Evolutionary conservation across 352 stramenopile genomes (phyloP).

Genomic region (Pythium myriotylum): DNA sequence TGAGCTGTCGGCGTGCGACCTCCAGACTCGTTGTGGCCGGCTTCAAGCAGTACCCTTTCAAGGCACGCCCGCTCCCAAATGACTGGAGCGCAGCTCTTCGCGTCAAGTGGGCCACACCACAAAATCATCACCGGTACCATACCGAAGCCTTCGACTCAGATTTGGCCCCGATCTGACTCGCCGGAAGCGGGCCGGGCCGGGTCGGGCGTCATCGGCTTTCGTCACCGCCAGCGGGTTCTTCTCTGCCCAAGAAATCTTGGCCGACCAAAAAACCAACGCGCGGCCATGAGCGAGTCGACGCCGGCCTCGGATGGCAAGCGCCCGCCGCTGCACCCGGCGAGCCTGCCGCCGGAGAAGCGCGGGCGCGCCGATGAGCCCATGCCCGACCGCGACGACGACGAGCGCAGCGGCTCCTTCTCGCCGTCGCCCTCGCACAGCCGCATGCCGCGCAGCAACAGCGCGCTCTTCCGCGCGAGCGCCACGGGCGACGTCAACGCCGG

Average conservation of each 20-base stretch:
- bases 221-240: not conserved
- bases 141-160: slow-evolving; percentile 5
- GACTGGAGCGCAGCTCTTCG: slow-evolving; percentile 24
- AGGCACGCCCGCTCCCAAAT: slow-evolving; percentile 25
- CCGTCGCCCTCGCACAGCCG: slow-evolving; percentile 20
- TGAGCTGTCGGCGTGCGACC: slow-evolving; percentile 1
- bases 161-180: not conserved
- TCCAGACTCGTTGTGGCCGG: slow-evolving; percentile 6
- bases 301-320: slow-evolving; percentile 42
- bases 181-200: not conserved
- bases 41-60: slow-evolving; percentile 27
- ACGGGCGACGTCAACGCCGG: slow-evolving; percentile 77
- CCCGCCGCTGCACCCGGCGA: slow-evolving; percentile 43
- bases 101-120: slow-evolving; percentile 26
- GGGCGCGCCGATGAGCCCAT: slow-evolving; percentile 27
- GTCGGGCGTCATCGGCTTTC: slow-evolving; percentile 1
- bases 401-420: slow-evolving; percentile 18
- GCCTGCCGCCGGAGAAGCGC: slow-evolving; percentile 52
- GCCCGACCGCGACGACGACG: slow-evolving; percentile 22
- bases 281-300: slow-evolving; percentile 15
- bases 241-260: slow-evolving; percentile 14
- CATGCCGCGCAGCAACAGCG: slow-evolving; percentile 15
- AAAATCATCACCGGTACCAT: not conserved
- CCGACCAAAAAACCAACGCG: slow-evolving; percentile 15
- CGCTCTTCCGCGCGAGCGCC: slow-evolving; percentile 17